Percentiles rank a stretch among this genome's conserved stretches.
Evolutionary conservation across 2,329 filamentous ascomycete genomes (phyloP).

Genomic region (Aspergillus clavatus): DNA sequence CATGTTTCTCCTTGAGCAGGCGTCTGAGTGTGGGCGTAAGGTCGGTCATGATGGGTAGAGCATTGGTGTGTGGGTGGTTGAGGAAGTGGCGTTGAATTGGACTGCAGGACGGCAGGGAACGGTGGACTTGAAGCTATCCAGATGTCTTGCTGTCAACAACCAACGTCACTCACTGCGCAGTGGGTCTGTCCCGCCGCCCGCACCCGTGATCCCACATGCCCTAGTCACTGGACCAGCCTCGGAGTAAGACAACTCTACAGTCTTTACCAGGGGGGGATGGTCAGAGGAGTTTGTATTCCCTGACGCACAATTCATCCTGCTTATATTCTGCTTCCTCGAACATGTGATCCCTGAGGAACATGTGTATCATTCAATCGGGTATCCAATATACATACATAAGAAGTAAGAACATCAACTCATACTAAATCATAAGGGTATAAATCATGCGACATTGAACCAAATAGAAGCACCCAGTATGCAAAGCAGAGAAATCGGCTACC

Average conservation of each 20-base stretch:
- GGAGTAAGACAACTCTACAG: too few species aligned
- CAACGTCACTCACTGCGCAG: not conserved
- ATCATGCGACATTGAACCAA: not conserved
- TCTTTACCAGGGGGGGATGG: too few species aligned
- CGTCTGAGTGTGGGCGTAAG: constrained; percentile 35
- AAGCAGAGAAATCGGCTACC: not conserved
- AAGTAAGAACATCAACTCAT: not conserved
- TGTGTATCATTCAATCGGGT: not conserved
- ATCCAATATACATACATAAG: not conserved
- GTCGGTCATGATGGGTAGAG: constrained; percentile 35
- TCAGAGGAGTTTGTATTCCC: too few species aligned
- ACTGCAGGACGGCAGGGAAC: not conserved
- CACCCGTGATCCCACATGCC: not conserved
- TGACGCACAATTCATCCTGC: too few species aligned
- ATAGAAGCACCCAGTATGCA: not conserved
- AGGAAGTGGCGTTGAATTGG: constrained; percentile 5
- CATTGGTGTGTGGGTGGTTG: not conserved
- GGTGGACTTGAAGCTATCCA: not conserved
- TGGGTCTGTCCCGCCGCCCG: not conserved
- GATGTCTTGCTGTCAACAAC: not conserved
- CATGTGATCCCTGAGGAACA: too few species aligned
- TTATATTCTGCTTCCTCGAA: too few species aligned
- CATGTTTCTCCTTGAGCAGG: constrained; percentile 30
- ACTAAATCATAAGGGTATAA: not conserved
- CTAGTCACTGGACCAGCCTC: too few species aligned